phyloP scores from a whole-genome alignment of 768 basidiomycete genomes.

The Xerocomus potaroensis region DNA sequence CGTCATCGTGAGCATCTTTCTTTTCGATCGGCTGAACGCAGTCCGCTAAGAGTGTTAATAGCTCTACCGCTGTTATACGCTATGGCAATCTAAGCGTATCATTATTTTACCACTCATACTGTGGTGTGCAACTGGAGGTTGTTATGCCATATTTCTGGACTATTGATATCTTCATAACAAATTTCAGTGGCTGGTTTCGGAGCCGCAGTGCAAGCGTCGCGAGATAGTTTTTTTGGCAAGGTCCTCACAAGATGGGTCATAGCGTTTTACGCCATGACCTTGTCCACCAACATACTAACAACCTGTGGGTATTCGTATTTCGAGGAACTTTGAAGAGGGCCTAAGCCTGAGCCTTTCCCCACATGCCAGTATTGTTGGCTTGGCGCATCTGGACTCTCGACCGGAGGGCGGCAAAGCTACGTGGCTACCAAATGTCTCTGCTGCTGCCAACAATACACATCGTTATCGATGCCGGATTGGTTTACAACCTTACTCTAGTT shows the following conservation, averaged over 20 bases:
- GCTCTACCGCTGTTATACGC: slow-evolving; percentile 20
- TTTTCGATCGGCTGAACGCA: background rate
- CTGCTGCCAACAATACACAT: background rate
- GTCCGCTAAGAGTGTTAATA: background rate
- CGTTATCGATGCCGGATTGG: slow-evolving; percentile 5
- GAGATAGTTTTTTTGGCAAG: slow-evolving; percentile 20
- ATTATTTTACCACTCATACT: slow-evolving; percentile 21
- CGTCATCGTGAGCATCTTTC: slow-evolving; percentile 15
- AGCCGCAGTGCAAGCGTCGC: slow-evolving; percentile 7
- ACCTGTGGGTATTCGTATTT: slow-evolving; percentile 17
- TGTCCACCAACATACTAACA: slow-evolving; percentile 29
- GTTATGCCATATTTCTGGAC: background rate
- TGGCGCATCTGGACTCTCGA: slow-evolving; percentile 10
- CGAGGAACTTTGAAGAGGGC: background rate
- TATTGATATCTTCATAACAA: background rate
- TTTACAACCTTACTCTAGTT: slow-evolving; percentile 8
- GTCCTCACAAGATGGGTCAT: slow-evolving; percentile 29
- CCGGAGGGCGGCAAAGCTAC: background rate
- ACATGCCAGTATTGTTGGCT: background rate
- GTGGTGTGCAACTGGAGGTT: slow-evolving; percentile 23
- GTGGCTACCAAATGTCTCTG: background rate
- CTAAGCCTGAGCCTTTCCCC: background rate
- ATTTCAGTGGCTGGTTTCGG: slow-evolving; percentile 13
- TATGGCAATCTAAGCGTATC: slow-evolving; percentile 22
- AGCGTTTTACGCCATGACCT: slow-evolving; percentile 29